Percentiles rank a stretch among this genome's conserved stretches.
These are phyloP conservation scores for Sporopachydermia cereana DNA, from an alignment of 1,139 yeast genomes.

Conservation along the genomic window DNA sequence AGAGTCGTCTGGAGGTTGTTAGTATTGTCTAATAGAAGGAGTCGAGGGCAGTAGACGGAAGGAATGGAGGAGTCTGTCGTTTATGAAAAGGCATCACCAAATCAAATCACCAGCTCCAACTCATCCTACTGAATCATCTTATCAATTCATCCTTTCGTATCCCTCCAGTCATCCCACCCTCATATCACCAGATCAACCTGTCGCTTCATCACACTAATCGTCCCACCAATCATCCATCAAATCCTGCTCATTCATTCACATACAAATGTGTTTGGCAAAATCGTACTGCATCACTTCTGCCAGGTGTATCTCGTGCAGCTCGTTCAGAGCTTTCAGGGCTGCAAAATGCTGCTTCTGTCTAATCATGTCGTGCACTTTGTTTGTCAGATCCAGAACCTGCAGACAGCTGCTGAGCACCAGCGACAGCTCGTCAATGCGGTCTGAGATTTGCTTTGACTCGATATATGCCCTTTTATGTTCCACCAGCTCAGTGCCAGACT, in stretches of 20 bases:
- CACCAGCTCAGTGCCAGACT: conserved; percentile 53
- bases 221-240: not conserved
- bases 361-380: conserved; percentile 74
- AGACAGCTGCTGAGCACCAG: conserved; percentile 56
- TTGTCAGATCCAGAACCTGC: conserved; percentile 76
- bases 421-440: conserved; percentile 52
- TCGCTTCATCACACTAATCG: too few relatives aligned
- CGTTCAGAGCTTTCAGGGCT: conserved; percentile 76
- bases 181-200: too few relatives aligned
- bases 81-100: too few relatives aligned
- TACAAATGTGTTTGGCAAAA: conserved; percentile 54
- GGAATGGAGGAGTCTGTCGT: not conserved
- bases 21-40: conserved; percentile 11
- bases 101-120: too few relatives aligned
- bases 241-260: not conserved
- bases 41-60: not conserved
- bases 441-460: conserved; percentile 44
- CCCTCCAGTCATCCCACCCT: not conserved
- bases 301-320: conserved; percentile 53
- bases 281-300: conserved; percentile 62
- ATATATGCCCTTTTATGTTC: conserved; percentile 44
- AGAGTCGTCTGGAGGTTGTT: conserved; percentile 35
- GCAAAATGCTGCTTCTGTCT: conserved; percentile 68
- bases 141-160: not conserved
- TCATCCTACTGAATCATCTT: too few relatives aligned